Evolutionary conservation across 2,329 filamentous ascomycete species (phyloP).

Genomic region (Dryadomyces quercivorus): DNA sequence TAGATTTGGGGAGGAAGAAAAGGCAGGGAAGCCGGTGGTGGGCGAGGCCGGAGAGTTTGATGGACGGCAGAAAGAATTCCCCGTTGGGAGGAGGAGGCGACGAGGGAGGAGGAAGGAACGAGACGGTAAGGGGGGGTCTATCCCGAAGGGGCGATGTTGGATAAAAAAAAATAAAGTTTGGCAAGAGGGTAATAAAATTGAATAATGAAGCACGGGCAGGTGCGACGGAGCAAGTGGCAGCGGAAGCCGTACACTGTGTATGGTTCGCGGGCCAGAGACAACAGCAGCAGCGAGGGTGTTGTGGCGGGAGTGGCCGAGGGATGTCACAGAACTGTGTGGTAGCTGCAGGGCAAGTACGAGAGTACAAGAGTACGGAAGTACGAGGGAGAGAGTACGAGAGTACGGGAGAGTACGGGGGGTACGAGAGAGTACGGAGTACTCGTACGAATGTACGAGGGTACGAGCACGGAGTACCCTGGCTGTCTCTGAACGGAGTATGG

Average conservation of each 20-base stretch:
- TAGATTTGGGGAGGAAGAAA: background rate
- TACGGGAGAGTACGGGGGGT: background rate
- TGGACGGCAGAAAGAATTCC: background rate
- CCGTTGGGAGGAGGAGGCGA: background rate
- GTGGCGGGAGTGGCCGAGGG: constrained; percentile 5
- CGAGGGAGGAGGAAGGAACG: background rate
- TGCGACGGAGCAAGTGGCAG: too few species aligned
- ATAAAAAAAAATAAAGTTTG: background rate
- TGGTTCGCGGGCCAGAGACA: too few species aligned
- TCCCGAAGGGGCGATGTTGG: background rate
- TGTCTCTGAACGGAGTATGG: background rate
- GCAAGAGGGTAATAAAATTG: background rate
- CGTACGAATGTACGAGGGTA: too few species aligned
- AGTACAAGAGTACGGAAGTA: background rate
- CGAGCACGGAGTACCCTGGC: too few species aligned
- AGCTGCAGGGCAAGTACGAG: background rate
- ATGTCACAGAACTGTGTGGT: constrained; percentile 1
- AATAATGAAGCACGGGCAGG: too few species aligned
- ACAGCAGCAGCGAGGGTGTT: background rate
- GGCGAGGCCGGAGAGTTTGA: background rate
- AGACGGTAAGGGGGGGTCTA: background rate
- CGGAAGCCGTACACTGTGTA: background rate
- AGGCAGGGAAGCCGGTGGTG: background rate
- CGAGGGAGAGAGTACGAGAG: background rate
- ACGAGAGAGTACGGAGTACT: background rate